Evolutionary conservation across 495 filamentous ascomycete genomes (phyloP), one percentile per base, ranked within the genome.

Genomic region (Tuber microsphaerosporum): DNA sequence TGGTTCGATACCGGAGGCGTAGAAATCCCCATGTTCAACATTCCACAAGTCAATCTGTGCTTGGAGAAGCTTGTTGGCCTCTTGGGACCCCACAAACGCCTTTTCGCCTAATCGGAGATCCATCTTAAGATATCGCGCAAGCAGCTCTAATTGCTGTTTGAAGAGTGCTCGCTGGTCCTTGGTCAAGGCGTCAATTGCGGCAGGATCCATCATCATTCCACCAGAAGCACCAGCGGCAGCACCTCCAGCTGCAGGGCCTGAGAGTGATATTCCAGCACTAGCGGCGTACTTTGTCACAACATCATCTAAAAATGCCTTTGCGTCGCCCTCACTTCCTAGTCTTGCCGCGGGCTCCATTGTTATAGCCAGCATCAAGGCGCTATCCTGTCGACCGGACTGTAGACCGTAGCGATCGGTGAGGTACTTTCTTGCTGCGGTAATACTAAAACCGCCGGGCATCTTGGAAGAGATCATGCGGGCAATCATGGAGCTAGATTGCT

Each of bases 391-490:
- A 37, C 95, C 96, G 45, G 91, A 83, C 7, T 87, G 93, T 73
- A 99, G 85, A 46, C 95, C 95, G 93, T 94, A 99, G 83, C 93
- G 87, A 9, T 94, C 94, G 85, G 97, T 93, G 34, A 99, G 84
- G 80, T 98, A 95, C 86, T 99, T 98, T 71, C 94, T 88, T 19
- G 95, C 93, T 2, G 91, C 87, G 79, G 94, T 97, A 83, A 98
- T 98, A 83, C 97, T 98, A 88, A 98, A 99, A 71, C 95, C 95
- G 82, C 94, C 96, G 45, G 96, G 96, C 95, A 99, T 98, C 84
- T 99, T 99, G 7, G 95, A 97, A 6, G 96, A 97, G 42, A 99
- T 94, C 82, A 97, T 86, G 76, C 94, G 90, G 44, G 96, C 94
- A 82, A 98, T 91, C 73, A 98, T 89, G 4, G 95, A 97, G 43